Evolutionary conservation across 257 asterid species (phyloP).

Genomic region (Rubia yunnanensis): DNA sequence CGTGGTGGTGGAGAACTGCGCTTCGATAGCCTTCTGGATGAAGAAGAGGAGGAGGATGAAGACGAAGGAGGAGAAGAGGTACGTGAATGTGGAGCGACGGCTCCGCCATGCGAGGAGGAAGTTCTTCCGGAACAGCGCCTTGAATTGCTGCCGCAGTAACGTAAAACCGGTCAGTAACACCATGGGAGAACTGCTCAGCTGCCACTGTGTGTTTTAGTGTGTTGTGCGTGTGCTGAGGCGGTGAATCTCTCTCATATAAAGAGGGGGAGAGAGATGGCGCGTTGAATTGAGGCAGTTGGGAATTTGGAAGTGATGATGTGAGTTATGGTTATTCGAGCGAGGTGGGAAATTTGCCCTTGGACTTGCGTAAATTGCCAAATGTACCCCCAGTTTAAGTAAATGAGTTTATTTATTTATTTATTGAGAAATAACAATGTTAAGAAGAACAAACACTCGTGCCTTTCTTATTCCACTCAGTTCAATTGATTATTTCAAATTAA

Average conservation of each 20-base stretch:
- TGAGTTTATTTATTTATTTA: too few relatives aligned
- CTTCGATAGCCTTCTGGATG: slow-evolving; percentile 21
- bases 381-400: background rate
- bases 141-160: slow-evolving; percentile 19
- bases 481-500: too few relatives aligned
- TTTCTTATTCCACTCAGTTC: too few relatives aligned
- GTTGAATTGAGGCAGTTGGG: background rate
- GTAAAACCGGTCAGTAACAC: slow-evolving; percentile 14
- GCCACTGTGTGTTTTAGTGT: background rate
- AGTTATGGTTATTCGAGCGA: background rate
- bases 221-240: background rate
- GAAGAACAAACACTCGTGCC: too few relatives aligned
- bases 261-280: background rate
- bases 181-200: background rate
- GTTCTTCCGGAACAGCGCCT: slow-evolving; percentile 16
- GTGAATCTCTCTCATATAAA: background rate
- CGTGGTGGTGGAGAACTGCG: slow-evolving; percentile 10
- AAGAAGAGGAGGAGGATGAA: slow-evolving; percentile 22
- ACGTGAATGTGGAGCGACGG: slow-evolving; percentile 15
- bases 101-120: slow-evolving; percentile 21
- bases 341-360: background rate
- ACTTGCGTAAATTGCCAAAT: background rate
- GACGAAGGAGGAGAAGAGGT: slow-evolving; percentile 18
- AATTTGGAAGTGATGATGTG: background rate
- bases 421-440: too few relatives aligned